Evolutionary conservation across 1,284 basidiomycete genomes (phyloP).

Genomic region (Cutaneotrichosporon sp.): DNA sequence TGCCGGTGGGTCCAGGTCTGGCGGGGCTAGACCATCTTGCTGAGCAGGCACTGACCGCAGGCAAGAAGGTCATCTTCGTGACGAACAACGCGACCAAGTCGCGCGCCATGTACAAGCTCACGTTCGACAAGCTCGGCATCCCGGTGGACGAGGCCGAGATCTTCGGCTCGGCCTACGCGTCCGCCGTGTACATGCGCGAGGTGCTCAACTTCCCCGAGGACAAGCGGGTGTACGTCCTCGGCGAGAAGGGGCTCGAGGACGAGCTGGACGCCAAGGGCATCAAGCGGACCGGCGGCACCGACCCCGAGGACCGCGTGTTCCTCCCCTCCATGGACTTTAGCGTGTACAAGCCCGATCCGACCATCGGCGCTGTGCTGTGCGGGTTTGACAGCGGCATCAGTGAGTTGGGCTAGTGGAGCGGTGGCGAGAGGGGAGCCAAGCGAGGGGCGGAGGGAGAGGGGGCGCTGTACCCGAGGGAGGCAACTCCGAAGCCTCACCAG

Average conservation of each 20-base stretch:
- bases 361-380: slow-evolving; percentile 86
- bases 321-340: slow-evolving; percentile 69
- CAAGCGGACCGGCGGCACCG: slow-evolving; percentile 78
- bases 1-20: slow-evolving; percentile 25
- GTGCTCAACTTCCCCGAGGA: slow-evolving; percentile 84
- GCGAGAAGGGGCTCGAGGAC: slow-evolving; percentile 88
- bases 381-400: slow-evolving; percentile 64
- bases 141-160: slow-evolving; percentile 80
- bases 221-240: slow-evolving; percentile 95
- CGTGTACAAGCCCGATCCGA: slow-evolving; percentile 70
- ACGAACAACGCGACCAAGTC: slow-evolving; percentile 99
- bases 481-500: no score
- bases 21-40: no score
- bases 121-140: slow-evolving; percentile 87
- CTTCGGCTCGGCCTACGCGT: slow-evolving; percentile 91
- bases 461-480: no score
- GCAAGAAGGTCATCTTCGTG: slow-evolving; percentile 89
- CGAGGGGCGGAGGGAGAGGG: not conserved
- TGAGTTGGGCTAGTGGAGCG: no score
- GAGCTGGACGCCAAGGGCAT: slow-evolving; percentile 85
- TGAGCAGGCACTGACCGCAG: slow-evolving; percentile 57
- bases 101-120: slow-evolving; percentile 78
- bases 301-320: slow-evolving; percentile 77
- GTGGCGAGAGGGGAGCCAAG: not conserved
- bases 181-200: slow-evolving; percentile 88